These are phyloP conservation scores for Tephrocybe rancida DNA, from an alignment of 768 basidiomycete genomes.

Conservation along the genomic window DNA sequence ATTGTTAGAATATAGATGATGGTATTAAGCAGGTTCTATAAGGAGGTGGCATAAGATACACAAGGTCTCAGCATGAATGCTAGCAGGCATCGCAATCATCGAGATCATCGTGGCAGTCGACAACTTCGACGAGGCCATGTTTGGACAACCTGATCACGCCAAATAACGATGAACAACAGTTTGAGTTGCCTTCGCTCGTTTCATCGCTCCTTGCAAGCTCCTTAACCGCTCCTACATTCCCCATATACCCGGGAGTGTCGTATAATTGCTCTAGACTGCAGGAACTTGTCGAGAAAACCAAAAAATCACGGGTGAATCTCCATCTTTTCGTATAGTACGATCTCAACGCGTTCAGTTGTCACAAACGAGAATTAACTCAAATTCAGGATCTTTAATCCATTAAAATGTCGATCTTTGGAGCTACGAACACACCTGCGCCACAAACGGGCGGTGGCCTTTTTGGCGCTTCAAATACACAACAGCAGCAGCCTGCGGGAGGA, in stretches of 20 bases:
- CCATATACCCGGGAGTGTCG: background rate
- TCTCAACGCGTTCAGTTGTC: conserved; percentile 4
- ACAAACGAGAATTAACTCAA: background rate
- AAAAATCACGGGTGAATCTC: background rate
- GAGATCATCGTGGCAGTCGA: background rate
- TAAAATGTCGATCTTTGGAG: conserved; percentile 22
- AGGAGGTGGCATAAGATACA: background rate
- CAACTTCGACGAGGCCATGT: background rate
- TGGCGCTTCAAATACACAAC: conserved; percentile 27
- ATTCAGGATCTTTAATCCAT: background rate
- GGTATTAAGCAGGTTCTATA: background rate
- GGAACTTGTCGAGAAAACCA: background rate
- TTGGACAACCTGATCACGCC: background rate
- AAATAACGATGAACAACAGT: conserved; percentile 2
- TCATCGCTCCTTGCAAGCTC: background rate
- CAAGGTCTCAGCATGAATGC: conserved; percentile 4
- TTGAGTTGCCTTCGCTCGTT: background rate
- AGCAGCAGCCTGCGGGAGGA: conserved; percentile 25
- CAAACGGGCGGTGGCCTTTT: conserved; percentile 25
- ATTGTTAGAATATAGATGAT: background rate
- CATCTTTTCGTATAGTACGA: conserved; percentile 1
- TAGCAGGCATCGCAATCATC: conserved; percentile 1
- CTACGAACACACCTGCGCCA: conserved; percentile 13
- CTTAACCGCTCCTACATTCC: background rate
- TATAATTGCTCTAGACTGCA: background rate